These are phyloP conservation scores for Eucalyptus regnans DNA, from an alignment of 345 rosid species.

Conservation along the genomic window DNA sequence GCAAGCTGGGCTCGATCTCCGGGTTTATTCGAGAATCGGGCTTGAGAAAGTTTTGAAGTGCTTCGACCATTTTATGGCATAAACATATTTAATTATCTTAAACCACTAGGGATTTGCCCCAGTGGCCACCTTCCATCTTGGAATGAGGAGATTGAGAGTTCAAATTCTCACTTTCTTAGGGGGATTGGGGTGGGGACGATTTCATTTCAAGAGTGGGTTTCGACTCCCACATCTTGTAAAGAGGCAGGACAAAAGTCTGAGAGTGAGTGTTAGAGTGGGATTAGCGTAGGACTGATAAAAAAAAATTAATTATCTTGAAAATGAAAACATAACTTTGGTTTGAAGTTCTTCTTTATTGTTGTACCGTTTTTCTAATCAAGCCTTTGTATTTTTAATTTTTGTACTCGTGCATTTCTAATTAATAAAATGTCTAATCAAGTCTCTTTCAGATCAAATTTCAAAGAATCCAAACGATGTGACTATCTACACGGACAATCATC, in stretches of 20 bases:
- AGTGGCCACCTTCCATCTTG: too few species aligned
- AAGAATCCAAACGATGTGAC: neutral
- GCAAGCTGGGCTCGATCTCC: neutral
- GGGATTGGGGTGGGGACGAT: too few species aligned
- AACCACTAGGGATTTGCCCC: too few species aligned
- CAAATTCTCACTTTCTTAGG: too few species aligned
- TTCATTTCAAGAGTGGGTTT: too few species aligned
- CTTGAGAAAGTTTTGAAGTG: neutral
- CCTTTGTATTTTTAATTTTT: neutral
- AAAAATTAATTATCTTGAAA: neutral
- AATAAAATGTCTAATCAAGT: neutral
- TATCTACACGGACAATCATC: neutral
- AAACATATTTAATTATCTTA: neutral
- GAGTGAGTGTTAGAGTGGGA: too few species aligned
- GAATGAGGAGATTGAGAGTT: too few species aligned
- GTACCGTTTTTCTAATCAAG: neutral
- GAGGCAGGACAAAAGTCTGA: too few species aligned
- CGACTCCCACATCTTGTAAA: too few species aligned
- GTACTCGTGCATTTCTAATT: neutral
- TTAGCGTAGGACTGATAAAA: too few species aligned
- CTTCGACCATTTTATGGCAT: neutral
- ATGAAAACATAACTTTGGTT: neutral
- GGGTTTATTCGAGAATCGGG: neutral
- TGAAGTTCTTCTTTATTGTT: neutral
- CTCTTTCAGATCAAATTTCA: fast-evolving